phyloP scores from a whole-genome alignment of 805 yeast species.

The Grigorovia transvaalensis region DNA sequence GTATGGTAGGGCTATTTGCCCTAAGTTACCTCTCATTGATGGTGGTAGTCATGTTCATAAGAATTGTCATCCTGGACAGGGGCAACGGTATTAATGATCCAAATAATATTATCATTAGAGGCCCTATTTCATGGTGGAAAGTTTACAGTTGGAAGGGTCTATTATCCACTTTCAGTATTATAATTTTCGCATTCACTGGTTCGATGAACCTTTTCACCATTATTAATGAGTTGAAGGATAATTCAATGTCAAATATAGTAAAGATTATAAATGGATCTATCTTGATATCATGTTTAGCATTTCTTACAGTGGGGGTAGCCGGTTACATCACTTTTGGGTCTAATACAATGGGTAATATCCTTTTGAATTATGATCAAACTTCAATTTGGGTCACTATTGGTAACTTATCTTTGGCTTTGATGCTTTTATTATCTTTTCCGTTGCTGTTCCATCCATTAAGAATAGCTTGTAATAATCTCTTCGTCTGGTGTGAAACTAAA shows the following conservation, averaged over 20 bases:
- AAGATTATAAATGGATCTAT: conserved; percentile 40
- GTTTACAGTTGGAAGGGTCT: conserved; percentile 37
- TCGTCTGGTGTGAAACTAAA: conserved; percentile 34
- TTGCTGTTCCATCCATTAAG: conserved; percentile 76
- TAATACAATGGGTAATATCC: conserved; percentile 52
- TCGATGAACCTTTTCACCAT: conserved; percentile 74
- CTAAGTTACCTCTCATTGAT: conserved; percentile 42
- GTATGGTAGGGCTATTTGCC: conserved; percentile 57
- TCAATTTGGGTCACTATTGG: conserved; percentile 42
- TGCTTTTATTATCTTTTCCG: conserved; percentile 72
- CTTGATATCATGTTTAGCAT: conserved; percentile 44
- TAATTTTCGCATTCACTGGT: conserved; percentile 74
- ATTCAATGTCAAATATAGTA: conserved; percentile 38
- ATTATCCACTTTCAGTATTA: conserved; percentile 58
- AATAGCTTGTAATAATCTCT: conserved; percentile 58
- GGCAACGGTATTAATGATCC: conserved; percentile 16
- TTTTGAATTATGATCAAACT: conserved; percentile 52
- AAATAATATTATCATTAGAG: conserved; percentile 31
- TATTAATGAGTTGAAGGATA: conserved; percentile 54
- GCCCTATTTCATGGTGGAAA: conserved; percentile 33
- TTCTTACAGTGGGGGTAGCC: conserved; percentile 50
- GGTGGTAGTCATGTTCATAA: conserved; percentile 42
- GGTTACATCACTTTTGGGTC: conserved; percentile 74
- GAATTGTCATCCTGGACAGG: conserved; percentile 23
- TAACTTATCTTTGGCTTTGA: conserved; percentile 50